These are phyloP conservation scores for Flueggea neowawraea DNA, from an alignment of 441 rosid species.

Conservation along the genomic window DNA sequence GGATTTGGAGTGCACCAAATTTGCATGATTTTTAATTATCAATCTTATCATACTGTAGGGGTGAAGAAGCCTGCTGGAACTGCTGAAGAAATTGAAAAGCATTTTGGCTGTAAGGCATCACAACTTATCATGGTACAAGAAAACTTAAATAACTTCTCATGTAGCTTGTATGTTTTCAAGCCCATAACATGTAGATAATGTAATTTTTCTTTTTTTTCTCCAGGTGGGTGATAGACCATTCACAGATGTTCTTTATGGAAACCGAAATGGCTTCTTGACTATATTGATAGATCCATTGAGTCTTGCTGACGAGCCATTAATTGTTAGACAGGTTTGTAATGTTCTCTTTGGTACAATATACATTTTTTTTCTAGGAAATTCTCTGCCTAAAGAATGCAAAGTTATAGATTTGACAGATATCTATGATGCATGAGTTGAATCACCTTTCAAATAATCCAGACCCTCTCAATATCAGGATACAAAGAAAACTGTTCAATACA, in stretches of 20 bases:
- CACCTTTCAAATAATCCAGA: not conserved
- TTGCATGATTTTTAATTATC: no score
- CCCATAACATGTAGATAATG: slow-evolving; percentile 8
- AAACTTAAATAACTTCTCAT: slow-evolving; percentile 15
- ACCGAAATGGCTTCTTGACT: slow-evolving; percentile 83
- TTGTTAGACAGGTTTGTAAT: slow-evolving; percentile 85
- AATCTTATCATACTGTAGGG: slow-evolving; percentile 29
- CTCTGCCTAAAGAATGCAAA: not conserved
- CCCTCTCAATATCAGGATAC: no score
- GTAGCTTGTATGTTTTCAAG: slow-evolving; percentile 7
- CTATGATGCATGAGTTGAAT: not conserved
- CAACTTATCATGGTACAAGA: slow-evolving; percentile 76
- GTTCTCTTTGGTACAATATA: slow-evolving; percentile 5
- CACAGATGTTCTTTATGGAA: slow-evolving; percentile 88
- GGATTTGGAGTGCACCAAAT: no score
- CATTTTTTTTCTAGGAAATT: not conserved
- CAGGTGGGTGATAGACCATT: slow-evolving; percentile 99
- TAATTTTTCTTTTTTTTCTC: slow-evolving; percentile 10
- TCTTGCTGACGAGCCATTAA: slow-evolving; percentile 79
- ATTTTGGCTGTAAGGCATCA: slow-evolving; percentile 82
- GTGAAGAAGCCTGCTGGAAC: slow-evolving; percentile 96
- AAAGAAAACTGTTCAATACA: no score
- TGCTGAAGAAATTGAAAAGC: slow-evolving; percentile 93
- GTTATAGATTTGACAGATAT: not conserved
- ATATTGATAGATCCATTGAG: slow-evolving; percentile 77